Percentiles rank a stretch among this genome's conserved stretches.
phyloP scores from a whole-genome alignment of 257 asterid species.

The Eucommia ulmoides region DNA sequence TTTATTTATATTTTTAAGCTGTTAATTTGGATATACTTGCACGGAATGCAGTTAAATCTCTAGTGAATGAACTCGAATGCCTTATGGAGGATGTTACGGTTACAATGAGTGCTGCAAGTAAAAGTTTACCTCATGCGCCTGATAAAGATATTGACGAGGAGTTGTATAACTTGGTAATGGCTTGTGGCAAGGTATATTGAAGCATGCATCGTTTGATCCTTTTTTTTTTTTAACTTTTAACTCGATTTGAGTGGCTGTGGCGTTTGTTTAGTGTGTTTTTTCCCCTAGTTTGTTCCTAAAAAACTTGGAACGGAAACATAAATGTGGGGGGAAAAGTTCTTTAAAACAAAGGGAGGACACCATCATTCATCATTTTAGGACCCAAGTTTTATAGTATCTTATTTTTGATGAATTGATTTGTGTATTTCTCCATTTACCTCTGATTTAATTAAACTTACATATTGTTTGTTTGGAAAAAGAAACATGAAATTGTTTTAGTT shows the following conservation, averaged over 20 bases:
- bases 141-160: conserved; percentile 19
- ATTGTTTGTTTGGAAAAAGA: too few species aligned
- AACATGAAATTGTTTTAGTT: too few species aligned
- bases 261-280: neutral
- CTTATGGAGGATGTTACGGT: conserved; percentile 40
- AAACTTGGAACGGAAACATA: neutral
- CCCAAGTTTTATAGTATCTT: too few species aligned
- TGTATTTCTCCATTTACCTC: too few species aligned
- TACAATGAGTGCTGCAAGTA: conserved; percentile 20
- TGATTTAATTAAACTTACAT: too few species aligned
- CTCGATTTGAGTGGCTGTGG: neutral
- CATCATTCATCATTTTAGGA: too few species aligned
- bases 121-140: conserved; percentile 11
- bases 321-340: too few species aligned
- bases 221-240: too few species aligned
- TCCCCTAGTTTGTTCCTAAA: too few species aligned
- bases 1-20: neutral
- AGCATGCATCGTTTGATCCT: too few species aligned
- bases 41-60: conserved; percentile 30
- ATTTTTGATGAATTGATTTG: too few species aligned
- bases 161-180: conserved; percentile 12
- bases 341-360: too few species aligned
- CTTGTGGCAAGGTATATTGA: conserved; percentile 20
- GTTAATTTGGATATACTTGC: neutral
- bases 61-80: conserved; percentile 42